Evolutionary conservation across 805 yeast species (phyloP).

Genomic region (Candida pini): DNA sequence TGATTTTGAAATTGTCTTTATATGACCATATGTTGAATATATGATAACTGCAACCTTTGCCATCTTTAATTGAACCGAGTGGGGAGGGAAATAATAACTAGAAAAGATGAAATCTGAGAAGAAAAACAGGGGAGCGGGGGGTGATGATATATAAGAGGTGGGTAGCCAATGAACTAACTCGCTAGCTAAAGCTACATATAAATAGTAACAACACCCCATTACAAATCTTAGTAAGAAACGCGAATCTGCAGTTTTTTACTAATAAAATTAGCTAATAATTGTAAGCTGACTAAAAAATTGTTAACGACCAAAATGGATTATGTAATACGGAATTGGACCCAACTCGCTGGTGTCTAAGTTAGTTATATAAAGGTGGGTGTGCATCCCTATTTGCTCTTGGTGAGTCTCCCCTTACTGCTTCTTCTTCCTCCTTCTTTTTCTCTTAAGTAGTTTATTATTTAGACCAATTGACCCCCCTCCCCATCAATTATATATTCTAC

Average conservation of each 20-base stretch:
- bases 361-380: no score
- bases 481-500: background rate
- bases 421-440: background rate
- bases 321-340: no score
- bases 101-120: background rate
- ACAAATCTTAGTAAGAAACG: no score
- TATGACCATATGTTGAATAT: slow-evolving; percentile 79
- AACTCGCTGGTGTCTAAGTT: no score
- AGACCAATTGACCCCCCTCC: no score
- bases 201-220: no score
- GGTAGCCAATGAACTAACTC: background rate
- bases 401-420: background rate
- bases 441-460: background rate
- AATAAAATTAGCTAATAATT: no score
- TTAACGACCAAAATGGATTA: no score
- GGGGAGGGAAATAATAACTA: no score
- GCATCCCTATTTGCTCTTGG: background rate
- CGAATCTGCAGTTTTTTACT: no score
- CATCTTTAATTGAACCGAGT: no score
- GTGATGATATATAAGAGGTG: background rate
- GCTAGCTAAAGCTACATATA: background rate
- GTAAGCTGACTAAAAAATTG: no score
- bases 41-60: slow-evolving; percentile 36
- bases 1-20: slow-evolving; percentile 60
- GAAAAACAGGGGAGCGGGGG: background rate